Conservation (phyloP, 2,329 filamentous ascomycete genomes). For the Calonectria pteridis region DNA sequence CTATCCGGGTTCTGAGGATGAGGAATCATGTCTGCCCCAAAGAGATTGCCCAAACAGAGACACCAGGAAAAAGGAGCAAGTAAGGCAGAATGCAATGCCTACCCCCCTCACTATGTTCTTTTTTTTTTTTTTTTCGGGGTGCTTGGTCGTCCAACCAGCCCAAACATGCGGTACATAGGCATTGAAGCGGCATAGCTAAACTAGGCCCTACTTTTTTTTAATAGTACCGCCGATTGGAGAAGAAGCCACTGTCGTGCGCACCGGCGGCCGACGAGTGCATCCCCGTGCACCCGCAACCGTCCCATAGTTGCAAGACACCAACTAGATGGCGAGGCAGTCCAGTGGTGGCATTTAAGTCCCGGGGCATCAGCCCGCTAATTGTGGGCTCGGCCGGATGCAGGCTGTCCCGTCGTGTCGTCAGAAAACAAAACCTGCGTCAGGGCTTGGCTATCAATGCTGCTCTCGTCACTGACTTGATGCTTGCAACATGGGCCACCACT, state of each 20-base stretch:
- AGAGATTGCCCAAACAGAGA: neutral
- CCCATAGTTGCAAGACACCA: slow-evolving; percentile 8
- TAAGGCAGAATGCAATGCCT: neutral
- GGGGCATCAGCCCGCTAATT: slow-evolving; percentile 19
- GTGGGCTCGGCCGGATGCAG: slow-evolving; percentile 23
- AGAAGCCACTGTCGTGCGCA: neutral
- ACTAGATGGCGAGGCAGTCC: neutral
- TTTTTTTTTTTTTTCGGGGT: neutral
- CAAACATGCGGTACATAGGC: neutral
- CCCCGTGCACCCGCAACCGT: slow-evolving; percentile 11
- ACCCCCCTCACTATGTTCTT: neutral
- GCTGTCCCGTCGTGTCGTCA: slow-evolving; percentile 8
- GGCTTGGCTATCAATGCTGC: slow-evolving; percentile 11
- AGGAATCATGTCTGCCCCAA: slow-evolving; percentile 8
- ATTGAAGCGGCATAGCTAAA: neutral
- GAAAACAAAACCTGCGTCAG: slow-evolving; percentile 7
- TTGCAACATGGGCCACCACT: slow-evolving; percentile 7
- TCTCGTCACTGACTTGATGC: slow-evolving; percentile 1
- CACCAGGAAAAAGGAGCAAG: neutral
- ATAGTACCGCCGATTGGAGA: slow-evolving; percentile 5
- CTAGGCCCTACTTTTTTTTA: neutral
- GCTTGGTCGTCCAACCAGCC: neutral
- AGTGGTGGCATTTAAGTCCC: slow-evolving; percentile 15
- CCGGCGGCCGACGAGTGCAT: slow-evolving; percentile 10
- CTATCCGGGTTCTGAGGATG: slow-evolving; percentile 3